Evolutionary conservation across 345 rosid species (phyloP), one percentile per base, ranked within the genome.

Genomic region (Eucalyptus camaldulensis): DNA sequence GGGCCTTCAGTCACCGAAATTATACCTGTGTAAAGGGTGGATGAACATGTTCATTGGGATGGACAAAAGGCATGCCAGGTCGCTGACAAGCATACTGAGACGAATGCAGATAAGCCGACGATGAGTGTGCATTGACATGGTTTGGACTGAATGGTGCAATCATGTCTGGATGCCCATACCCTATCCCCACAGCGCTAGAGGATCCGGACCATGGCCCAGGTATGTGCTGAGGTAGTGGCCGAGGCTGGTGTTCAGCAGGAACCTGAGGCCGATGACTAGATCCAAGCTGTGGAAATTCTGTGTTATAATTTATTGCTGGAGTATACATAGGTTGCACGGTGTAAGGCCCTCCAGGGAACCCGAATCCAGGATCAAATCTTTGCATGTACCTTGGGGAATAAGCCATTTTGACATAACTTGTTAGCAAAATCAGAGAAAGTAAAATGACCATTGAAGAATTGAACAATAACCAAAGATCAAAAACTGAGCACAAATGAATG

Each of bases 251-350:
- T 81, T 96, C 98, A 40, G 93, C 33, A 53, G 97, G 91, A 81
- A 94, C 92, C 91, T 95, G 98, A 67, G 96, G 95, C 86, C 93
- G 86, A 89, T 92, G 95, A 87, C 87, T 76, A 87, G 96, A 88
- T 49, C 95, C 95, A 93, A 96, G 98, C 88, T 96, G 98, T 5
- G 98, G 97, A 92, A 95, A 96, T 91, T 96, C 98, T 88, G 97
- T 95, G 92, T 95, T 96, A 93, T 96, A 96, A 88, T 95, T 96
- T 91, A 95, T 31, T 49, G 98, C 94, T 88, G 98, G 97, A 51
- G 96, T 88, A 45, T 94, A 96, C 94, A 93, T 92, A 72, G 97
- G 97, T 90, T 94, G 97, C 80, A 96, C 89, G 45, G 96, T 56
- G 90, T 93, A 96, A 25, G 95, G 93, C 87, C 95, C 96, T 33